Evolutionary conservation across 768 basidiomycete genomes (phyloP), one percentile per base, ranked within the genome.

Genomic region (Dioszegia crocea): DNA sequence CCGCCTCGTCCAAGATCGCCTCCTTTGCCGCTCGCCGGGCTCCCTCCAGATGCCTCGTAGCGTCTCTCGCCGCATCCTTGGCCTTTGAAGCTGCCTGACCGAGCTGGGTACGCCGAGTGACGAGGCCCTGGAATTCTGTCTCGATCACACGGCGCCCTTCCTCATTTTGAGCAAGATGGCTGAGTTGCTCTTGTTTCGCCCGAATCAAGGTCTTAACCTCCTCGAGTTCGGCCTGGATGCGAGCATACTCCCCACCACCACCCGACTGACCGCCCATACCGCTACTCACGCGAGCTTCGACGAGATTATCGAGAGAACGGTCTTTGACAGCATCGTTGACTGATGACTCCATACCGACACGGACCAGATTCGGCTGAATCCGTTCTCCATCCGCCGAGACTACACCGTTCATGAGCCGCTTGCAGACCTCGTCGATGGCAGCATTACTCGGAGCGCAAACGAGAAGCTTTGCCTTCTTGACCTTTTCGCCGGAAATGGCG

Each of bases 381-480:
- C 81, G 78, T 48, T 78, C 78, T 44, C 84, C 85, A 31, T 82
- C 80, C 23, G 84, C 76, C 26, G 83, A 81, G 55, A 84, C 81
- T 45, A 85, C 83, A n/a, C 88, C 85, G 51, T 88, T 85, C 72
- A 88, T 89, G 47, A 99, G 79, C 39, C 96, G 87, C 67, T 84
- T 83, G 6, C 90, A 89, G 17, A 99, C 86, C 79, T 99, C 96
- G 70, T 99, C 93, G 39, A 99, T 93, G 24, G 96, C 96, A 17
- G 96, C 96, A 76, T 99, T 99, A 78, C 90, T 93, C 1, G 96
- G 96, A 0, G 96, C 96, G 70, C 96, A 99, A 36, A 99, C 81
- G 17, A 99, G 82, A 41, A 98, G 81, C 72, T 88, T 88, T 60
- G 87, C 85, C 14, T 82, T 79, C 0, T 82, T 78, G n/a, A 77